Evolutionary conservation across 1,284 basidiomycete genomes (phyloP).

Genomic region (Heterobasidion parviporum): DNA sequence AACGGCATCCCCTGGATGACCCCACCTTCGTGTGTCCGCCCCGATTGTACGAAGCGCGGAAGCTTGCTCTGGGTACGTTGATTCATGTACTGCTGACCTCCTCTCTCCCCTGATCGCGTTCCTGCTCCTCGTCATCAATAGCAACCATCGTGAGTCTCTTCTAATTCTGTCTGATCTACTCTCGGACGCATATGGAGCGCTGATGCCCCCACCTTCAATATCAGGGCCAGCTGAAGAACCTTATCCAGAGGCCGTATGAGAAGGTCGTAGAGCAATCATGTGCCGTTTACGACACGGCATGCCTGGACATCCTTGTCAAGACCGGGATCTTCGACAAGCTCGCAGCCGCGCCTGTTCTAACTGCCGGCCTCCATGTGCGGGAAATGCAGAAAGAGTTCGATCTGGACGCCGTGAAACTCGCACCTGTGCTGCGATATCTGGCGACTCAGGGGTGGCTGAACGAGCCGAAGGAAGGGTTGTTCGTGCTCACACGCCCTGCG

Average conservation of each 20-base stretch:
- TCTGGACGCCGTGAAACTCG: conserved; percentile 13
- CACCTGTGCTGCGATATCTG: conserved; percentile 15
- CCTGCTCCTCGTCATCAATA: background rate
- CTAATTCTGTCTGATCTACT: background rate
- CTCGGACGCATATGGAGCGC: background rate
- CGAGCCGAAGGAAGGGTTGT: conserved; percentile 13
- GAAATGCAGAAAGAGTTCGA: conserved; percentile 14
- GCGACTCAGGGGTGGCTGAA: conserved; percentile 16
- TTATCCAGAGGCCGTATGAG: conserved; percentile 17
- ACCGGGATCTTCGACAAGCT: conserved; percentile 16
- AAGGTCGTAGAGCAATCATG: conserved; percentile 14
- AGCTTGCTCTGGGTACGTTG: conserved; percentile 13
- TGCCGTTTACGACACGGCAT: conserved; percentile 17
- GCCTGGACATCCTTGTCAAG: conserved; percentile 16
- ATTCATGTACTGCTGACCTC: background rate
- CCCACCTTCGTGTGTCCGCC: conserved; percentile 9
- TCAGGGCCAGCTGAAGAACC: conserved; percentile 14
- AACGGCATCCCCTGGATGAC: conserved; percentile 18
- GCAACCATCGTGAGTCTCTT: background rate
- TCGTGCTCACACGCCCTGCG: conserved; percentile 16
- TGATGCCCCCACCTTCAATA: background rate
- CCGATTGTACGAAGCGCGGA: conserved; percentile 14
- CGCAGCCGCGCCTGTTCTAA: conserved; percentile 5
- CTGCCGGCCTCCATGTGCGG: conserved; percentile 9
- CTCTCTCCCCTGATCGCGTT: background rate